A percentile compares a stretch with the other conserved stretches of the same genome.
Evolutionary conservation across 345 rosid genomes (phyloP).

Genomic region (Eucalyptus erythrocorys): DNA sequence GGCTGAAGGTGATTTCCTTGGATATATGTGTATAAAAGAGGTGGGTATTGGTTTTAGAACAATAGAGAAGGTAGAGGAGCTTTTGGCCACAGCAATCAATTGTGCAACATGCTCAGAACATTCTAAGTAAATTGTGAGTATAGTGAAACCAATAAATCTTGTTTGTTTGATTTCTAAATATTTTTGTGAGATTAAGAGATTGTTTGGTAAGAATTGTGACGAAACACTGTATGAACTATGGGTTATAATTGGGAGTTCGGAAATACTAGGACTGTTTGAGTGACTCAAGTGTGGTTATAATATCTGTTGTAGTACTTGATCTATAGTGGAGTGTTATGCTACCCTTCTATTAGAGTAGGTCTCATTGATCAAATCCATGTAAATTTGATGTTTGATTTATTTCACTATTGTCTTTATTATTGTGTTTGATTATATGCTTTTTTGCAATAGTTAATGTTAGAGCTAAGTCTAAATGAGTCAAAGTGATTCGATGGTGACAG

Average conservation of each 20-base stretch:
- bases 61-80: no score
- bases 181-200: neutral
- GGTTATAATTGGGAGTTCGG: neutral
- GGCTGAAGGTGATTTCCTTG: neutral
- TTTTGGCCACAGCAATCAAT: neutral
- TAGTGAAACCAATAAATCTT: neutral
- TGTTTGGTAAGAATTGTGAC: neutral
- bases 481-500: no score
- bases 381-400: accelerated
- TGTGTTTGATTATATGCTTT: no score
- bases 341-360: neutral
- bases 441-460: no score
- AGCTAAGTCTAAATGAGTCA: no score
- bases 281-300: neutral
- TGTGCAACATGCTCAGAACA: neutral
- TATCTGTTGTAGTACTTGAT: neutral
- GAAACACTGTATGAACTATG: neutral
- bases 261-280: neutral
- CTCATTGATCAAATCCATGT: neutral
- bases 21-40: no score
- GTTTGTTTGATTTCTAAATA: no score
- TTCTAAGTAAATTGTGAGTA: neutral
- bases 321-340: neutral
- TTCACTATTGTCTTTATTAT: no score
- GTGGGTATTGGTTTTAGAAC: no score